A percentile compares a stretch with the other conserved stretches of the same genome.
Conservation (phyloP, 148 eudicot species). For the Rhododendron molle region DNA sequence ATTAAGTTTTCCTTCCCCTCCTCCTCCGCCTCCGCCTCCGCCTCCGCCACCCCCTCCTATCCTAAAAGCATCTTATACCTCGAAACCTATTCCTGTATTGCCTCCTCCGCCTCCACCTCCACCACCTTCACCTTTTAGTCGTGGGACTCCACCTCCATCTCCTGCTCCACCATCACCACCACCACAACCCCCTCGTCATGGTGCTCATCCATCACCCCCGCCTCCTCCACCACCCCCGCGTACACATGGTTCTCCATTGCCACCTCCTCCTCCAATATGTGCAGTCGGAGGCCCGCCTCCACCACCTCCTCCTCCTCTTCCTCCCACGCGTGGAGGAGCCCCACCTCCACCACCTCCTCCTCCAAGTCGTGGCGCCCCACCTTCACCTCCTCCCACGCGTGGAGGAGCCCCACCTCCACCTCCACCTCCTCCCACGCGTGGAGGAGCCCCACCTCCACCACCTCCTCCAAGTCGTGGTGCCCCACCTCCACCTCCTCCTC, state of each 20-base stretch:
- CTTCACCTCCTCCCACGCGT: conserved; percentile 26
- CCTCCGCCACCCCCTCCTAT: conserved; percentile 16
- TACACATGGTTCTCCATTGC: conserved; percentile 16
- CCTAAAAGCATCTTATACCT: conserved; percentile 2
- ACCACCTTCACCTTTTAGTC: conserved; percentile 16
- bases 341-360: conserved; percentile 20
- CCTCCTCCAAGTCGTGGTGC: conserved; percentile 11
- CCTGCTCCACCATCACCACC: conserved; percentile 19
- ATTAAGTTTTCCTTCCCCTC: neutral
- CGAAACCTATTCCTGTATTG: conserved; percentile 15
- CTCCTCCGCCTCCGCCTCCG: conserved; percentile 16
- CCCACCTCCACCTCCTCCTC: conserved; percentile 25
- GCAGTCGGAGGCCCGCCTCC: conserved; percentile 18
- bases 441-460: conserved; percentile 17
- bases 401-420: conserved; percentile 61
- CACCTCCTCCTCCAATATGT: conserved; percentile 22
- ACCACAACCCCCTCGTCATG: conserved; percentile 18
- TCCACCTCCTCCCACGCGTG: conserved; percentile 29
- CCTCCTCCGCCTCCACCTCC: conserved; percentile 32
- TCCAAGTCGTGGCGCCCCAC: conserved; percentile 14
- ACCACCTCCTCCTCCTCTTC: conserved; percentile 27
- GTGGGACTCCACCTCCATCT: conserved; percentile 17
- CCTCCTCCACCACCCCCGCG: conserved; percentile 3
- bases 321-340: conserved; percentile 6
- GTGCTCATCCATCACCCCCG: conserved; percentile 23